Base-by-base conservation (phyloP, 352 stramenopile genomes). In the Phytophthora constricta region DNA sequence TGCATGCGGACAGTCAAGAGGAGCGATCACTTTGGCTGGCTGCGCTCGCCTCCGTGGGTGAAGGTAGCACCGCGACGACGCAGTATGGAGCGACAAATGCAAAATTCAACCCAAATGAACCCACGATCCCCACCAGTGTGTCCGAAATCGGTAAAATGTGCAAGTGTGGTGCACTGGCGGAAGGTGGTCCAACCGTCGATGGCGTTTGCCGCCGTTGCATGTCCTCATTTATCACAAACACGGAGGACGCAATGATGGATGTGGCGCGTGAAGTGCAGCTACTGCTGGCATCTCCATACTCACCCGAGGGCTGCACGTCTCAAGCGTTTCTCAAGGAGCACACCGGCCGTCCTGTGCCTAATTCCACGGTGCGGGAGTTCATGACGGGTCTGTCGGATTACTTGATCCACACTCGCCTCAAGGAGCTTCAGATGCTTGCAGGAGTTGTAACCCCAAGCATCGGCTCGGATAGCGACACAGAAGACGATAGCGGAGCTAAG, bases 1-100 rank as follows among this genome's bases (percentile, higher is more conserved):
- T 95, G n/a, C 83, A 93, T 61, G 88, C 88, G 16, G 88, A 96
- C 63, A 94, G 79, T 45, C 82, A 96, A 76, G 88, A 96, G 74
- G 88, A 96, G 49, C 77, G 85, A 8, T 86, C 82, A 5, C 65
- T 95, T 14, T 96, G 88, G 88, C 65, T 94, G 28, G 85, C 88
- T 45, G 86, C 85, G 10, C 71, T 96, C 14, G 68, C 71, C 4
- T 88, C 86, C 3, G 86, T 91, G 22, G 76, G 82, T 1, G 79
- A 87, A 49, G 72, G 80, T 13, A 60, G 61, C 10, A 31, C 34
- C 7, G 67, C 51, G 28, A 33, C 68, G 16, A 52, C 62, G 1
- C 72, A 71, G 33, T 55, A 27, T 31, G 65, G 61, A 22, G 46
- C 37, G n/a, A 64, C 50, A 13, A 1, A 60, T 51, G 65, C 49